Evolutionary conservation across 1,139 yeast species (phyloP).

Genomic region (Blastobotrys raffinosifermentans): DNA sequence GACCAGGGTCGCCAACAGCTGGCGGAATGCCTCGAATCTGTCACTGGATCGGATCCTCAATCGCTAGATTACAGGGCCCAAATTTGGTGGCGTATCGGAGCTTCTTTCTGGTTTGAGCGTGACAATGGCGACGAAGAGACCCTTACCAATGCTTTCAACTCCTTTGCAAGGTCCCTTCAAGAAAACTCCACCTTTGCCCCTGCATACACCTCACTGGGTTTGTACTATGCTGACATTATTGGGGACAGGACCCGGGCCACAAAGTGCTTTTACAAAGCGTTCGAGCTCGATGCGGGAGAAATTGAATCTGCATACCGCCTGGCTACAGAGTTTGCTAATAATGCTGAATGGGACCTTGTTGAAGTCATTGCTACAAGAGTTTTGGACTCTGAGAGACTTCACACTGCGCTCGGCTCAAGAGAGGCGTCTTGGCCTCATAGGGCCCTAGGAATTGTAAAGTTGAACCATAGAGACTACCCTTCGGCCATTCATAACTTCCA

Average conservation of each 20-base stretch:
- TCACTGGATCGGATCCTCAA: conserved; percentile 47
- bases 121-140: conserved; percentile 24
- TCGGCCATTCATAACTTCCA: conserved; percentile 89
- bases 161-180: conserved; percentile 58
- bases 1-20: conserved; percentile 53
- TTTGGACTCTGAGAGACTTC: conserved; percentile 55
- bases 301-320: conserved; percentile 66
- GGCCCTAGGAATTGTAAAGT: conserved; percentile 71
- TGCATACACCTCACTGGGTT: conserved; percentile 74
- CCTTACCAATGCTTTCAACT: conserved; percentile 41
- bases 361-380: conserved; percentile 58
- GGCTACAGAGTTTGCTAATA: conserved; percentile 59
- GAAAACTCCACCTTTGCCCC: conserved; percentile 62
- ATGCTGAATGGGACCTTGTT: conserved; percentile 80
- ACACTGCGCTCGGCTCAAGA: conserved; percentile 23
- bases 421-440: conserved; percentile 75
- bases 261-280: conserved; percentile 84
- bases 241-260: conserved; percentile 65
- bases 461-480: conserved; percentile 67
- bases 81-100: conserved; percentile 68
- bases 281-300: conserved; percentile 78
- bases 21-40: conserved; percentile 37
- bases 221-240: conserved; percentile 52
- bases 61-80: conserved; percentile 54
- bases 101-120: conserved; percentile 41